Base-by-base conservation (phyloP, 2,329 filamentous ascomycete species). In the Aotearoamyces nothofagi region DNA sequence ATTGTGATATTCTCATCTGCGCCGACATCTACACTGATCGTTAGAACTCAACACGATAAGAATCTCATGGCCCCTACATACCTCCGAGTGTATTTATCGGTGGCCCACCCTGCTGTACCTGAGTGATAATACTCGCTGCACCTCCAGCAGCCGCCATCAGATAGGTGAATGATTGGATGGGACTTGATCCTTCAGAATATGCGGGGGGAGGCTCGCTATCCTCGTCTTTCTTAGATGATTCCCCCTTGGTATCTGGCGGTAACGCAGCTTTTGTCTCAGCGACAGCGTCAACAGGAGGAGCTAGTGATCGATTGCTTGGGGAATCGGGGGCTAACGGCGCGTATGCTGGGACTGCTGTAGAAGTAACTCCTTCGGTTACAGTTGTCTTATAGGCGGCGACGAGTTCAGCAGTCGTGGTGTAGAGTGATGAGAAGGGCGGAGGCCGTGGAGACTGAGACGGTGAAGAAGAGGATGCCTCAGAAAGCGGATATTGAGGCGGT, bases 111-210 rank as follows among this genome's bases (percentile, higher is more conserved):
- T 98, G 90, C 53, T 92, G 86, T 45, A 98, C 90, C 62, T 98
- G 90, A 57, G 90, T 98, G 60, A 98, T 92, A 52, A 98, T 93
- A 70, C 90, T 96, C 62, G 86, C 78, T 45, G 86, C 81, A 61
- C 86, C 87, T 66, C 87, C 87, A 58, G 87, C 86, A 54, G 84
- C 81, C 58, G 90, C 86, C 90, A 98, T 98, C 53, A 93, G 72
- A 70, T 92, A 98, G 45, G 79, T 77, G 51, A 98, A 98, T 33
- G 83, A 82, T 36, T 79, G 69, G 53, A 98, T 73, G 38, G 90
- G 90, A 61, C 83, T 94, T 36, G 75, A 78, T 46, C 87, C 86
- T 70, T 96, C 87, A 42, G 81, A 84, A 55, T 98, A 98, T 33
- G 90, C 87, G 33, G 90, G 90, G 36, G 90, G 90, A 34, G 87